A percentile compares a stretch with the other conserved stretches of the same genome.
Conservation (phyloP, 306 rosid species). For the Fragaria ananassa region DNA sequence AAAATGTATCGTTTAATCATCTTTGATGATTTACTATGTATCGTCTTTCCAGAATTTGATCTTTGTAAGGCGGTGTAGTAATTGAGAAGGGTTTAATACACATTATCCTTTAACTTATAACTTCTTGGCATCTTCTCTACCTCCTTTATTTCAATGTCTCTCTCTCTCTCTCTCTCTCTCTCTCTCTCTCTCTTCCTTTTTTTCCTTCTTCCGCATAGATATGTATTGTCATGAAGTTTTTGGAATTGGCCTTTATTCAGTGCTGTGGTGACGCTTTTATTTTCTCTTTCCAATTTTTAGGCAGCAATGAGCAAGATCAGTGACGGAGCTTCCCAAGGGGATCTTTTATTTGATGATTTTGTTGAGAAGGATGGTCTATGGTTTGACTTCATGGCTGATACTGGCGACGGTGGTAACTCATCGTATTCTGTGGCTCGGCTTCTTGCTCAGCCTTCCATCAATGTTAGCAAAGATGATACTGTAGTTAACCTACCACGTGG, state of each 20-base stretch:
- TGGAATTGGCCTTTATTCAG: too few species aligned
- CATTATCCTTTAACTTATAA: background rate
- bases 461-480: slow-evolving; percentile 49
- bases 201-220: background rate
- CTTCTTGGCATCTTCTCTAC: background rate
- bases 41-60: background rate
- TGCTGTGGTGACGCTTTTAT: slow-evolving; percentile 9
- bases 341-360: slow-evolving; percentile 69
- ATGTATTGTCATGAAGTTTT: too few species aligned
- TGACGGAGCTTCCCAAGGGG: slow-evolving; percentile 55
- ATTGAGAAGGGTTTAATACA: background rate
- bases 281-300: slow-evolving; percentile 46
- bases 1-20: background rate
- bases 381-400: slow-evolving; percentile 99
- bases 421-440: slow-evolving; percentile 86
- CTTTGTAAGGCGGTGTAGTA: background rate
- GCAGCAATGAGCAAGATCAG: slow-evolving; percentile 89
- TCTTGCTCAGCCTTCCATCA: slow-evolving; percentile 83
- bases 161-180: background rate
- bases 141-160: background rate
- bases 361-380: slow-evolving; percentile 75
- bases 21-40: background rate
- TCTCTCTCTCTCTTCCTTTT: background rate
- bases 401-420: slow-evolving; percentile 99
- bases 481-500: slow-evolving; percentile 67